A percentile compares a stretch with the other conserved stretches of the same genome.
Conservation (phyloP, 2,329 filamentous ascomycete genomes). For the Iodosphaeria phyllophila region DNA sequence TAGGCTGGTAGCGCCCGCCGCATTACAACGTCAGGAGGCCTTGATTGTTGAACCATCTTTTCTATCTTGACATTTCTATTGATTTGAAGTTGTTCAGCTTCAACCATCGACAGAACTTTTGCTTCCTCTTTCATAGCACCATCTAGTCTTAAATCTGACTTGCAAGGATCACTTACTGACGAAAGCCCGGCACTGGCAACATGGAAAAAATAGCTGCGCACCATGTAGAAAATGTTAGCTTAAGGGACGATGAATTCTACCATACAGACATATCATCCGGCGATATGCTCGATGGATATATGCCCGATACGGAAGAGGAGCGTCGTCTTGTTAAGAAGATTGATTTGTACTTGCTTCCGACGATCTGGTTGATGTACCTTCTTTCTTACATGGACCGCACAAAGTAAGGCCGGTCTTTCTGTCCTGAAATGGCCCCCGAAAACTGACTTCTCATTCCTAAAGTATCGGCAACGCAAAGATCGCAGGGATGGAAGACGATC, state of each 20-base stretch:
- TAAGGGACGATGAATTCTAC: conserved; percentile 4
- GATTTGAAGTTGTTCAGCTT: too few relatives aligned
- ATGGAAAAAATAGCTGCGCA: neutral
- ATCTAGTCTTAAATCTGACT: too few relatives aligned
- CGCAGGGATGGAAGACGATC: conserved; percentile 21
- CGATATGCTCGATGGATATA: conserved; percentile 7
- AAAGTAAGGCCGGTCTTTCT: conserved; percentile 15
- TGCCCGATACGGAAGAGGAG: conserved; percentile 13
- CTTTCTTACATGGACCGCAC: conserved; percentile 40
- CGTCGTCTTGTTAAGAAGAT: conserved; percentile 18
- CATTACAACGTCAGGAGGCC: too few relatives aligned
- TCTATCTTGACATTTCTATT: too few relatives aligned
- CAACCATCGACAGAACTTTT: too few relatives aligned
- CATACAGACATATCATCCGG: conserved; percentile 2
- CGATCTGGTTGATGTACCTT: conserved; percentile 40
- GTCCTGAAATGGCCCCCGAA: too few relatives aligned
- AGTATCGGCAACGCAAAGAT: conserved; percentile 37
- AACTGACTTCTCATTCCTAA: conserved; percentile 6
- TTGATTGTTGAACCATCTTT: too few relatives aligned
- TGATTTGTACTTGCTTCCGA: conserved; percentile 20
- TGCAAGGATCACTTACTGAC: too few relatives aligned
- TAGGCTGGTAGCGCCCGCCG: too few relatives aligned
- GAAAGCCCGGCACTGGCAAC: too few relatives aligned
- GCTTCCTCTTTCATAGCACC: too few relatives aligned
- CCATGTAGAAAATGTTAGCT: conserved; percentile 1